Conservation (phyloP, 2,329 filamentous ascomycete species). For the Chalaropsis ovoidea region DNA sequence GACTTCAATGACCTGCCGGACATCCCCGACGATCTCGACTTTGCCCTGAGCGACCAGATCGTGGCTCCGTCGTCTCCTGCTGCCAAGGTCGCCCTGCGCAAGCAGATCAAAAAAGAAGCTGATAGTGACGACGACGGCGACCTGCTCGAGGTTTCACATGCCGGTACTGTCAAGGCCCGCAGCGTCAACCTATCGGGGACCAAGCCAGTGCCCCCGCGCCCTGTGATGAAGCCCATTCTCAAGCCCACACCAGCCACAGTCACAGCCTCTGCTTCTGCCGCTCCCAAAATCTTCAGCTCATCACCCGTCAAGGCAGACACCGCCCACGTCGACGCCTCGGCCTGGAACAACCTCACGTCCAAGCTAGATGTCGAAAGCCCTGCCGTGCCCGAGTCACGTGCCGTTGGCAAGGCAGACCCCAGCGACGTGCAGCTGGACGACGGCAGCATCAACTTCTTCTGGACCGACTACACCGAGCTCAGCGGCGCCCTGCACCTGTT, state of each 20-base stretch:
- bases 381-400: conserved; percentile 42
- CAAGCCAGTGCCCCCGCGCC: conserved; percentile 51
- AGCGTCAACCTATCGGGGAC: conserved; percentile 80
- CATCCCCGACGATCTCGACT: conserved; percentile 53
- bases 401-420: conserved; percentile 66
- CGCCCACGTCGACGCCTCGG: conserved; percentile 56
- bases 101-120: conserved; percentile 43
- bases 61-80: conserved; percentile 76
- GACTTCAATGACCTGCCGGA: conserved; percentile 47
- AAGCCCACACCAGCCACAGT: conserved; percentile 44
- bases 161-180: conserved; percentile 54
- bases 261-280: conserved; percentile 60
- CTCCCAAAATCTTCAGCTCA: conserved; percentile 39
- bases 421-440: conserved; percentile 87
- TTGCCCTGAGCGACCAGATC: conserved; percentile 67
- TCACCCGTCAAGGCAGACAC: conserved; percentile 18
- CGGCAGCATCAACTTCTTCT: conserved; percentile 87
- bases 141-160: conserved; percentile 77
- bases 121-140: conserved; percentile 71
- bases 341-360: conserved; percentile 80
- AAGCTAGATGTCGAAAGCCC: conserved; percentile 78
- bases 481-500: conserved; percentile 88
- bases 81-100: conserved; percentile 65
- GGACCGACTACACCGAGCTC: conserved; percentile 90
- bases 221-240: conserved; percentile 52